Evolutionary conservation across 2,329 filamentous ascomycete species (phyloP), one percentile per base, ranked within the genome.

Genomic region (Aureobasidium musti): DNA sequence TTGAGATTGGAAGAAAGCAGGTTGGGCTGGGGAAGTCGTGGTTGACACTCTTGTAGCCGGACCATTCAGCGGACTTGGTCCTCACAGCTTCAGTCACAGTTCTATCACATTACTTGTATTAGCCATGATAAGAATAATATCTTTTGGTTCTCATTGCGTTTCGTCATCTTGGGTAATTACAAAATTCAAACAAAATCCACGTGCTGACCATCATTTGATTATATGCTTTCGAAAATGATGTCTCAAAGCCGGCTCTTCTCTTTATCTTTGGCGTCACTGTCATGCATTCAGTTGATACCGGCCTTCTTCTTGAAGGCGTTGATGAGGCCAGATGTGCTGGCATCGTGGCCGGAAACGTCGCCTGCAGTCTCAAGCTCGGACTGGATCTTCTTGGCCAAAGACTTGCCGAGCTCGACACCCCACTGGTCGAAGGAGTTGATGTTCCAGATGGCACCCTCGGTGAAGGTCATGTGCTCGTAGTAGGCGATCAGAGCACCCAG

Each of bases 341-440:
- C 82, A 78, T 99, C 95, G 80, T 99, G 95, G 67, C 85, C 86
- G 67, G 82, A 82, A 65, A 88, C 88, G 73, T 86, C 87, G 68
- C 87, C 91, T n/a, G 85, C 79, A 76, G 89, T 85, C 71, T 97
- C 92, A 67, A 99, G 85, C 84, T 99, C 95, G 75, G 81, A 78
- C 70, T 81, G 76, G 67, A 80, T 85, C 76, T 83, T 84, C 80
- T 85, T 98, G 69, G 95, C 95, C 71, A 99, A 83, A 47, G 90
- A 88, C 89, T 99, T 99, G 79, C 95, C 95, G 69, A 99, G 84
- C 85, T 99, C 95, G 52, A 99, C 95, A 81, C 95, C 95, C 95
- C 95, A 99, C 84, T 99, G 95, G 82, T 99, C 95, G 77, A 98
- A 99, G 76, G 89, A 92, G 87, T 99, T 99, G 84, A 99, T 97